Conservation (phyloP, 2,329 filamentous ascomycete species). For the Epichloe festucae region DNA sequence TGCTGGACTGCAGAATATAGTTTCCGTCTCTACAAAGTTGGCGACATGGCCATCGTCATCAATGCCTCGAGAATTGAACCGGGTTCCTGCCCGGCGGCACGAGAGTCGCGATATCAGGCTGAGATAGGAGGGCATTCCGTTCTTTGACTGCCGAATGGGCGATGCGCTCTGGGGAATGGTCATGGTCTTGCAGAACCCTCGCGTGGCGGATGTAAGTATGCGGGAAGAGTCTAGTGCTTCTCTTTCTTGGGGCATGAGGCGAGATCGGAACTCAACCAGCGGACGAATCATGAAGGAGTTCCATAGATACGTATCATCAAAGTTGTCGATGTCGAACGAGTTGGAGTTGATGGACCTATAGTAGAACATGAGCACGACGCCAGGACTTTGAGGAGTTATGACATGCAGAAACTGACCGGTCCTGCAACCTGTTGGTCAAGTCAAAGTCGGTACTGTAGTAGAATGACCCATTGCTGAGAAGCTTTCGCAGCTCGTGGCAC, state of each 20-base stretch:
- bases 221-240: constrained; percentile 71
- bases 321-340: constrained; percentile 80
- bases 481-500: constrained; percentile 79
- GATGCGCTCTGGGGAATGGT: constrained; percentile 67
- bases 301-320: constrained; percentile 90
- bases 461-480: constrained; percentile 85
- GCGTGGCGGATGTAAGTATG: constrained; percentile 84
- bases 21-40: constrained; percentile 98
- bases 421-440: constrained; percentile 82
- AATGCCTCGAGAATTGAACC: constrained; percentile 94
- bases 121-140: constrained; percentile 68
- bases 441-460: constrained; percentile 99
- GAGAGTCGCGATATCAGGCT: constrained; percentile 88
- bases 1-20: constrained; percentile 72
- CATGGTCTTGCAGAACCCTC: constrained; percentile 81
- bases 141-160: constrained; percentile 50
- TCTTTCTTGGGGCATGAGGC: constrained; percentile 62
- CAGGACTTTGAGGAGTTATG: background rate
- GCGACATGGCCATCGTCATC: constrained; percentile 96
- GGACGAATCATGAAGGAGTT: constrained; percentile 98
- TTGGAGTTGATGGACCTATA: constrained; percentile 57
- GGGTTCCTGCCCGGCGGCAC: constrained; percentile 78
- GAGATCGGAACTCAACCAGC: constrained; percentile 75
- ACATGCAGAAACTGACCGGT: constrained; percentile 41
- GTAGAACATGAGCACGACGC: background rate